Base-by-base conservation (phyloP, 106 monocot genomes). In the Dendrobium catenatum region DNA sequence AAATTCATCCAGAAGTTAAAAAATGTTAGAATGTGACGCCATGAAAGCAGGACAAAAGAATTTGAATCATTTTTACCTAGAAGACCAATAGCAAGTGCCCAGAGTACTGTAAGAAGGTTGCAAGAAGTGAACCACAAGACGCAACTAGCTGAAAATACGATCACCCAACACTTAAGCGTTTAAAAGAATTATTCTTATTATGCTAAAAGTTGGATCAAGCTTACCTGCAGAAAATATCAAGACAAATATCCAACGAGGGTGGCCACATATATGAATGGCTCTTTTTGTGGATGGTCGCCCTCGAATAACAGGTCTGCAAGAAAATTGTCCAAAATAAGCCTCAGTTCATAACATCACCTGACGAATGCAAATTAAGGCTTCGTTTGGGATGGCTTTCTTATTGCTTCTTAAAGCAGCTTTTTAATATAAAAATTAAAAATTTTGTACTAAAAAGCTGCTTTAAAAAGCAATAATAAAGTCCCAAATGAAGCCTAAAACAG, bases 241-340 rank as follows among this genome's bases (percentile, higher is more conserved):
- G n/a, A 99, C 98, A 89, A 99, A 99, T 61, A 95, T 75, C 93
- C 95, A 91, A 13, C 98, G 95, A 87, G 95, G 95, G 27, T 77
- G 84, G 10, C 98, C 98, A 82, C 98, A 99, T 83, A 99, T 91
- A 85, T 99, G 90, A 86, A 99, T 93, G 47, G 91, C 80, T 83
- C 95, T 89, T 86, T 88, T 99, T 2, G 85, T 27, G 67, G 95
- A 85, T 75, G 95, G 87, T 37, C 95, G 85, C 46, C 93, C 98
- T 82, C 98, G 95, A 81, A 99, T 76, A 83, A 95, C 98, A 81
- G 98, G 98, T 15, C 98, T 99, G 5, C 70, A 70, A 70, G 64
- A 22, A 37, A 33, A 70, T 31, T 29, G 24, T 16, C 0, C 10
- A 68, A 31, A 70, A 70, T 6, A 61, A 22, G n/a, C 22, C 22